Conservation (phyloP, 1,284 basidiomycete genomes). For the Chalciporus sp. region DNA sequence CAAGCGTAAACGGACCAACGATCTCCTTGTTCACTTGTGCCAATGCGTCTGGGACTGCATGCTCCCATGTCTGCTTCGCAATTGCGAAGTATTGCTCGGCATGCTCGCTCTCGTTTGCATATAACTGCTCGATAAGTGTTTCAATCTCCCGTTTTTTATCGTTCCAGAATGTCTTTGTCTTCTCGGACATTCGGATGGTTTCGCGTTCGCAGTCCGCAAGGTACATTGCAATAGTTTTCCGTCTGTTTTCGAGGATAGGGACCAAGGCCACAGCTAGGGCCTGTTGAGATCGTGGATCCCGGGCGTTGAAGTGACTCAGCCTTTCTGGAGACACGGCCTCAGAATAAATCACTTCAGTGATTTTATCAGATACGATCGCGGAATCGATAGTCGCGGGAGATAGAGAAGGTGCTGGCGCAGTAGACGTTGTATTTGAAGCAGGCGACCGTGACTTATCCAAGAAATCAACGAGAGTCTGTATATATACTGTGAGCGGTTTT, state of each 20-base stretch:
- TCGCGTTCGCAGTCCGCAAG: conserved; percentile 52
- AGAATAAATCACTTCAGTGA: conserved; percentile 70
- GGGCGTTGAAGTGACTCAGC: conserved; percentile 53
- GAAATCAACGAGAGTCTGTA: conserved; percentile 76
- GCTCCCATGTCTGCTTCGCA: conserved; percentile 44
- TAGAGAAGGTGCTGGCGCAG: conserved; percentile 74
- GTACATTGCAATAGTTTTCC: conserved; percentile 55
- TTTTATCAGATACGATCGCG: conserved; percentile 52
- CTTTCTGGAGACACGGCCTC: conserved; percentile 54
- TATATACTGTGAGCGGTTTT: conserved; percentile 1
- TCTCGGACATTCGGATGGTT: conserved; percentile 56
- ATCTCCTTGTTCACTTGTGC: conserved; percentile 57
- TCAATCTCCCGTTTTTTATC: conserved; percentile 52
- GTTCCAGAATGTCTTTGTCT: conserved; percentile 60
- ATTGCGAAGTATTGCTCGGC: conserved; percentile 39
- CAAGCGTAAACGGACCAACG: conserved; percentile 72
- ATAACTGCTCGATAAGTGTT: conserved; percentile 47
- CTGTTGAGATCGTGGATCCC: conserved; percentile 47
- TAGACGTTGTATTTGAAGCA: conserved; percentile 64
- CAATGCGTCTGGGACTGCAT: conserved; percentile 47
- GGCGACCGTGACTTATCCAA: conserved; percentile 79
- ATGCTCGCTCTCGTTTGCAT: conserved; percentile 45
- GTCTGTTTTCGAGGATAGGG: conserved; percentile 52
- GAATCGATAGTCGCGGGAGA: conserved; percentile 82
- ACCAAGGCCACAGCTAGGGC: conserved; percentile 41